Base-by-base conservation (phyloP, 768 basidiomycete species). In the Mycena leptocephala region DNA sequence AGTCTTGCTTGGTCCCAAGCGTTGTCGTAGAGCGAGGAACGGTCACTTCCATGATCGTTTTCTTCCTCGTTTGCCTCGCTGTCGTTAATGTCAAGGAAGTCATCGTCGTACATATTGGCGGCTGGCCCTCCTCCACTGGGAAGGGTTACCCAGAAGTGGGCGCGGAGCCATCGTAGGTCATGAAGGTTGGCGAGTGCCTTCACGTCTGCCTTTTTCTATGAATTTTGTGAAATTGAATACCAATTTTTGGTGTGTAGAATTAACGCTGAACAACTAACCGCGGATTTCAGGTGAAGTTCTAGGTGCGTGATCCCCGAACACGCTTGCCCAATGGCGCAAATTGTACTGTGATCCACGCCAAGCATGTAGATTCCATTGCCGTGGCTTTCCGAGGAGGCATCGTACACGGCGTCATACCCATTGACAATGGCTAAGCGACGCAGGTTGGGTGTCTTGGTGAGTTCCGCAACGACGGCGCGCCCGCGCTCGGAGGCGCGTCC, bases 361-460 rank as follows among this genome's bases (percentile, higher is more conserved):
- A 30, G 67, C 55, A 69, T 58, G 56, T 58, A 69, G 55, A 69
- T 69, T 69, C 56, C 41, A 20, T 69, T 56, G 37, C 13, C 16
- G 9, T 32, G 11, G 39, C 39, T 43, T 26, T 69, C 55, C 67
- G 26, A 32, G 1, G n/a, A 56, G 41, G 28, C 16, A 58, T 43
- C 32, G 55, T 58, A 58, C 35, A 56, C 55, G 28, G 53, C 30
- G 39, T 67, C 30, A 67, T 67, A 55, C 51, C 51, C 51, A 56
- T 69, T 69, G 37, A 69, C 67, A 56, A 69, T 56, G 37, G 67
- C 53, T 58, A 69, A 69, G 41, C 67, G 67, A 58, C 67, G 56
- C 28, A 56, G 67, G 67, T 69, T 33, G 39, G 39, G 56, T 16
- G 55, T 69, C 55, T 69, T 69, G 37, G 28, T 69, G 67, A 59